A percentile compares a stretch with the other conserved stretches of the same genome.
phyloP scores from a whole-genome alignment of 2,329 filamentous ascomycete genomes.

The Capronia coronata region DNA sequence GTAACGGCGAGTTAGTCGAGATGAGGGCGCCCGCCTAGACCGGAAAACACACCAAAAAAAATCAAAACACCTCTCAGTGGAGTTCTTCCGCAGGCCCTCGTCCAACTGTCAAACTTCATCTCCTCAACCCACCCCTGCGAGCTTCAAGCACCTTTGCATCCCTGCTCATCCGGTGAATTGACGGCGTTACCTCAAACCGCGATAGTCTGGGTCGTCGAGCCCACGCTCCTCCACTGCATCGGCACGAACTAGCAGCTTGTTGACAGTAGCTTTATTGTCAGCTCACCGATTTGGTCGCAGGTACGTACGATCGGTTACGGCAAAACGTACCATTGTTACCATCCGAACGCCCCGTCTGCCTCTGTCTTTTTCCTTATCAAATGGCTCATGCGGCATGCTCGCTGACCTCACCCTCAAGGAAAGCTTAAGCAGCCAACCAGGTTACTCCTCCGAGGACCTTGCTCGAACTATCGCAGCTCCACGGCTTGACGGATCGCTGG shows the following conservation, averaged over 20 bases:
- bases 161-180: conserved; percentile 12
- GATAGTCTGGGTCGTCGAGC: background rate
- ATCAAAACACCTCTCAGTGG: conserved; percentile 1
- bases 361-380: conserved; percentile 21
- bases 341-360: conserved; percentile 10
- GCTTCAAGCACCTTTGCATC: conserved; percentile 3
- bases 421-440: conserved; percentile 31
- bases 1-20: background rate
- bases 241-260: conserved; percentile 6
- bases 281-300: conserved; percentile 11
- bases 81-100: conserved; percentile 4
- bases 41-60: background rate
- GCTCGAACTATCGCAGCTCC: conserved; percentile 29
- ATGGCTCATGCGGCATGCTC: conserved; percentile 30
- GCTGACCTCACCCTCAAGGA: conserved; percentile 28
- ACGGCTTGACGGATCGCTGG: conserved; percentile 29
- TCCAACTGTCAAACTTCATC: conserved; percentile 3
- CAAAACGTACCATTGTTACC: conserved; percentile 13
- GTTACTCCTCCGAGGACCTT: conserved; percentile 20
- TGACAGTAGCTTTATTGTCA: background rate
- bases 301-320: conserved; percentile 19
- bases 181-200: conserved; percentile 11
- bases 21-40: background rate
- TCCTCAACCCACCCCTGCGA: conserved; percentile 1
- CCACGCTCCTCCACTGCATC: conserved; percentile 2